Evolutionary conservation across 441 rosid species (phyloP).

Genomic region (Arabidopsis hybrid): DNA sequence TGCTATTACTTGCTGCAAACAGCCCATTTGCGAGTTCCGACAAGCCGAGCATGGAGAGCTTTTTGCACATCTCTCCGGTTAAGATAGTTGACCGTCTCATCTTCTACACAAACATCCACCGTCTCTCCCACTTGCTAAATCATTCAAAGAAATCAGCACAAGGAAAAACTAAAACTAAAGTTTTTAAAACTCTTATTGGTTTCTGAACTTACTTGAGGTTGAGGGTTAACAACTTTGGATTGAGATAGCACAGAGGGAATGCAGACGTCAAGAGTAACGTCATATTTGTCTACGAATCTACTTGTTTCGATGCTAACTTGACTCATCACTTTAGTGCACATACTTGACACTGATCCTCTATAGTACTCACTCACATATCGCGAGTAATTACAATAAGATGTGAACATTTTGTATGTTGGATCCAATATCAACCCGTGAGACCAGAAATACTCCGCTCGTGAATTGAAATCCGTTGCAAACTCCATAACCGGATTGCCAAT

Average conservation of each 20-base stretch:
- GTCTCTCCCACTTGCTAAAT: conserved; percentile 70
- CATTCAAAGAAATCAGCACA: conserved; percentile 5
- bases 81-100: conserved; percentile 86
- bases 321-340: conserved; percentile 85
- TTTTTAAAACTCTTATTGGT: neutral
- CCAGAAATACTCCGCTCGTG: conserved; percentile 96
- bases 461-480: conserved; percentile 85
- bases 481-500: conserved; percentile 83
- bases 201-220: conserved; percentile 65
- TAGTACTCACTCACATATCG: conserved; percentile 87
- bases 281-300: conserved; percentile 91
- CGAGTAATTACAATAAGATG: conserved; percentile 90
- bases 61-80: conserved; percentile 89
- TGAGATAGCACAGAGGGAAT: conserved; percentile 87
- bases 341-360: conserved; percentile 75
- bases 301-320: conserved; percentile 88
- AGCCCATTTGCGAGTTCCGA: conserved; percentile 78
- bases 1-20: conserved; percentile 88
- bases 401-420: conserved; percentile 83
- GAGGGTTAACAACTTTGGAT: conserved; percentile 71
- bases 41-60: conserved; percentile 90
- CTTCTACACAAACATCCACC: conserved; percentile 93
- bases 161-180: neutral
- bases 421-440: conserved; percentile 94
- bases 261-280: conserved; percentile 95